phyloP scores from a whole-genome alignment of 1,284 basidiomycete species.

The Sutorius eximius region DNA sequence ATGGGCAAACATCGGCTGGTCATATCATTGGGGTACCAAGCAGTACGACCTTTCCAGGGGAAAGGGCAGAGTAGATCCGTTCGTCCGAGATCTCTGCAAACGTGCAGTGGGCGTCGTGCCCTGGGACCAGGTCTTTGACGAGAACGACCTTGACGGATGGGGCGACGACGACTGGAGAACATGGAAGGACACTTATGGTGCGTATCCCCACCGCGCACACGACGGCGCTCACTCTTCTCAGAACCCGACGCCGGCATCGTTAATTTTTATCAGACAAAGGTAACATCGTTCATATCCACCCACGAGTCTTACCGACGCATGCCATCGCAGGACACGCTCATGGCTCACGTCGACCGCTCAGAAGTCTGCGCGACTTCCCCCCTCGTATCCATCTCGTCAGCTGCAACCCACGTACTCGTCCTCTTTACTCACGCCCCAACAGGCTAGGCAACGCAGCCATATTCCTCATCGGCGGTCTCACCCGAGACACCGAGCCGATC shows the following conservation, averaged over 20 bases:
- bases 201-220: not conserved
- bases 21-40: constrained; percentile 91
- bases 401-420: constrained; percentile 2
- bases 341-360: constrained; percentile 92
- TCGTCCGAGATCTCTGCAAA: constrained; percentile 60
- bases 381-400: constrained; percentile 87
- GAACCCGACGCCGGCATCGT: constrained; percentile 93
- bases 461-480: constrained; percentile 84
- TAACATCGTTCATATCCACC: constrained; percentile 19
- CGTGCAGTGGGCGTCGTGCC: constrained; percentile 59
- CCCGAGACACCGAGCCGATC: constrained; percentile 72
- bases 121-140: constrained; percentile 67
- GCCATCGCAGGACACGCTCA: constrained; percentile 71
- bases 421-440: not conserved
- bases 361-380: constrained; percentile 86
- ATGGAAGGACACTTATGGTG: constrained; percentile 79
- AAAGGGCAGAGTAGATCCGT: constrained; percentile 59
- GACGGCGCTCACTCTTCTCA: constrained; percentile 28
- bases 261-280: constrained; percentile 85
- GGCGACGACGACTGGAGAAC: constrained; percentile 59
- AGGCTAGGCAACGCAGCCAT: constrained; percentile 85
- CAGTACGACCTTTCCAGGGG: constrained; percentile 82
- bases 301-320: not conserved
- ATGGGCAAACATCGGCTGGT: constrained; percentile 93
- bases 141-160: constrained; percentile 45